Evolutionary conservation across 2,329 filamentous ascomycete genomes (phyloP), one percentile per base, ranked within the genome.

Genomic region (Claviceps quebecensis): DNA sequence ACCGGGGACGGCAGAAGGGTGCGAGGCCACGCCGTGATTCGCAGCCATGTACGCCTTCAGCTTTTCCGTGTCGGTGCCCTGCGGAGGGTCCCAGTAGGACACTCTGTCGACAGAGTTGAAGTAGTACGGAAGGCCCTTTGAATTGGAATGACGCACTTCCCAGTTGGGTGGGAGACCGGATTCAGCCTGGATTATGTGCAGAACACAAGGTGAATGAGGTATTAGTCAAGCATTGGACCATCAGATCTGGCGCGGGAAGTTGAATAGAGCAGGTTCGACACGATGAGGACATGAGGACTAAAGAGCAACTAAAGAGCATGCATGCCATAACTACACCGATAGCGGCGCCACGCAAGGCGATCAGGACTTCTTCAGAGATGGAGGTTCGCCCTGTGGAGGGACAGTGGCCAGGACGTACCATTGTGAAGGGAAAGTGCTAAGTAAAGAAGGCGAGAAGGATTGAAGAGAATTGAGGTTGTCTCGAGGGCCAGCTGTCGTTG

Each of bases 91-190:
- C 93, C 93, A 98, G 70, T 87, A 81, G 56, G 93, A 97, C 65
- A 88, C 82, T 67, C 90, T 91, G 56, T 88, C 87, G 59, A 71
- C 72, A 45, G 84, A 74, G 71, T 96, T 94, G 84, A 96, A 97
- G 75, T 97, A 98, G 76, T 98, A 98, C 39, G 93, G 93, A 38
- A 97, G 84, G 72, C 95, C 95, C 75, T 96, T 97, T 69, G 88
- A 95, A 75, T 96, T 95, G 69, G 88, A 95, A 73, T 94, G 88
- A 67, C 93, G 88, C 65, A 98, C 88, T 73, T 97, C 93, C 90
- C 91, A 96, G 67, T 83, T 81, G 48, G 81, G 68, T 56, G 90
- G 90, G 56, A 96, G 81, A 66, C 91, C 91, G 59, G 84, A 83
- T 52, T 89, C 85, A 63, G 78, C 71, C 81, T 85, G 59, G 44